Base-by-base conservation (phyloP, 176 grass and related monocot genomes). In the Calamus simplicifolius region DNA sequence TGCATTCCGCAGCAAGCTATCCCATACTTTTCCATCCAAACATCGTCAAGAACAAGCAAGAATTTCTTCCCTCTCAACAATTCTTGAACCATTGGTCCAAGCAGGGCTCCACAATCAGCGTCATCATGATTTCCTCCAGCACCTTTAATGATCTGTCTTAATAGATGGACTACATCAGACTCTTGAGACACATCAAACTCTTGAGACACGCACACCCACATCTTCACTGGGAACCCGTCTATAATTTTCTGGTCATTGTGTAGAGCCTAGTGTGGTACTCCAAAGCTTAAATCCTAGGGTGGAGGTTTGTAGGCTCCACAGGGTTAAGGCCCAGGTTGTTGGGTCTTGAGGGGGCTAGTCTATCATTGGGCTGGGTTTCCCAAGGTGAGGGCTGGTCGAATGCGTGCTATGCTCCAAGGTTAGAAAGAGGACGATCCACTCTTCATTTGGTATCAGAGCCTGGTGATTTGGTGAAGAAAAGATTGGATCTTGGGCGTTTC, bases 11-110 rank as follows among this genome's bases (percentile, higher is more conserved):
- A 85, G 69, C 51, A 71, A 48, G 10, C 76, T 65, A 3, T 75
- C 71, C 89, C 84, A 94, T 53, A 76, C 73, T 4, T 52, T 29
- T 71, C 35, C 30, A 81, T 28, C 14, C 59, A 66, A 27, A 88
- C 74, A 63, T 73, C 84, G 70, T 84, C 80, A 28, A 88, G 58
- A 61, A 94, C 89, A 21, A 94, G 73, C 35, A 94, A 14, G 67
- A 66, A 71, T 69, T 50, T 84, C 43, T 48, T 84, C 62, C 88
- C 79, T 14, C 73, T 38, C 38, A 58, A 19, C 59, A 16, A 56
- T 14, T 12, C 14, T 13, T 56, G 57, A 0, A 53, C 8, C 28
- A 53, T 6, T 29, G 54, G 54, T 8, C 67, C 58, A 12, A 80
- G 63, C 29, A 55, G 60, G 26, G 52, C 51, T 27, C 5, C 62